phyloP scores from a whole-genome alignment of 768 basidiomycete species.

The Russula sp. region DNA sequence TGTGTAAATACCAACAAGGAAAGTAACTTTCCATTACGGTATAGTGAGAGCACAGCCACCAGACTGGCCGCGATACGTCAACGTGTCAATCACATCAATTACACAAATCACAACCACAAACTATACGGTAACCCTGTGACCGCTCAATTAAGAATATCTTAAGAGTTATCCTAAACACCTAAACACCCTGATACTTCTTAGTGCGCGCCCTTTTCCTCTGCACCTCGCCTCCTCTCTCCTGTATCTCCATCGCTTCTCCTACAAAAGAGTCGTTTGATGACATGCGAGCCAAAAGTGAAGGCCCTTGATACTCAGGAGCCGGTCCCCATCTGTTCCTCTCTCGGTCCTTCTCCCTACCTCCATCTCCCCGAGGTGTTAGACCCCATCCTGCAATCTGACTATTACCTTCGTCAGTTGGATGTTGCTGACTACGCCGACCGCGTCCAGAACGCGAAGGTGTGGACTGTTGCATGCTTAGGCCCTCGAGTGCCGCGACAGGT shows the following conservation, averaged over 20 bases:
- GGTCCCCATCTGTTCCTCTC: constrained; percentile 11
- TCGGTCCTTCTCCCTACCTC: constrained; percentile 5
- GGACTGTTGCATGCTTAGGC: constrained; percentile 2
- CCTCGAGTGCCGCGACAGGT: constrained; percentile 19
- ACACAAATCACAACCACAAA: too few relatives aligned
- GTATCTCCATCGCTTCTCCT: background rate
- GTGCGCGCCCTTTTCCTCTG: constrained; percentile 14
- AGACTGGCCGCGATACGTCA: background rate
- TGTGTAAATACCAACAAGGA: background rate
- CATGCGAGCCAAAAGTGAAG: constrained; percentile 19
- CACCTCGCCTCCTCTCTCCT: background rate
- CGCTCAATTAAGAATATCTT: constrained; percentile 1
- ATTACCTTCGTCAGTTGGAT: background rate
- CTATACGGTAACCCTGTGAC: too few relatives aligned
- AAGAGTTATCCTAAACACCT: background rate
- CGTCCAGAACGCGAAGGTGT: constrained; percentile 5
- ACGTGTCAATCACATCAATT: background rate
- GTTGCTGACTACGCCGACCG: constrained; percentile 10
- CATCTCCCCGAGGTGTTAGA: background rate
- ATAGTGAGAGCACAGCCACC: background rate
- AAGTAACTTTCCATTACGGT: background rate
- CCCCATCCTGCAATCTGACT: constrained; percentile 1
- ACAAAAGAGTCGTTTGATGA: constrained; percentile 4
- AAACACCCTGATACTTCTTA: constrained; percentile 14
- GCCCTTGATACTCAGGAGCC: constrained; percentile 5